Evolutionary conservation across 2,329 filamentous ascomycete genomes (phyloP).

Genomic region (Byssothecium circinans): DNA sequence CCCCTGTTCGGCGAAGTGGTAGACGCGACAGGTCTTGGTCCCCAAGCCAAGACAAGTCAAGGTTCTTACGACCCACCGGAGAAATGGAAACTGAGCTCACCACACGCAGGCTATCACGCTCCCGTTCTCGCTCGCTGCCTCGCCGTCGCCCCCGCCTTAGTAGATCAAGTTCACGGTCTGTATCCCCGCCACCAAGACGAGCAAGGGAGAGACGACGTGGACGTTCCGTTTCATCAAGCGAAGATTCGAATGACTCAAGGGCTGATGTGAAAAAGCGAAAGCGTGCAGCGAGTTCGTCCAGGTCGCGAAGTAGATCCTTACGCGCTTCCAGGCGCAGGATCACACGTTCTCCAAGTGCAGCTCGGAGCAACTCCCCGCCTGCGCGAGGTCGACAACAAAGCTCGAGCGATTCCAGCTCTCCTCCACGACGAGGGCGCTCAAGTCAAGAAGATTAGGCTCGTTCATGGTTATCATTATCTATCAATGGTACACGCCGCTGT

Average conservation of each 20-base stretch:
- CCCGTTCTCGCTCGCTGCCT: slow-evolving; percentile 30
- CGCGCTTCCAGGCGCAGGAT: slow-evolving; percentile 3
- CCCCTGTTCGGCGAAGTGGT: slow-evolving; percentile 17
- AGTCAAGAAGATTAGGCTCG: no score
- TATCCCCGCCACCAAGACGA: slow-evolving; percentile 42
- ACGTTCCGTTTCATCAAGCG: slow-evolving; percentile 49
- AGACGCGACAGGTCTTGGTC: slow-evolving; percentile 28
- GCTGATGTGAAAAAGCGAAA: slow-evolving; percentile 56
- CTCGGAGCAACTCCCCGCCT: no score
- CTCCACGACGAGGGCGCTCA: no score
- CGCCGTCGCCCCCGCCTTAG: slow-evolving; percentile 38
- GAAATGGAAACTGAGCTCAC: slow-evolving; percentile 57
- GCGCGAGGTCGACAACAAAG: no score
- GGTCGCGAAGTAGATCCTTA: slow-evolving; percentile 26
- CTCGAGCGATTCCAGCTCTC: no score
- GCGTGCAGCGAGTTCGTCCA: slow-evolving; percentile 46
- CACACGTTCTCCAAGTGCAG: neutral
- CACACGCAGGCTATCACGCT: slow-evolving; percentile 43
- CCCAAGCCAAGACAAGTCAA: slow-evolving; percentile 34
- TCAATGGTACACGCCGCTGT: no score
- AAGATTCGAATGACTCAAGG: slow-evolving; percentile 47
- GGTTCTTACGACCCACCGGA: slow-evolving; percentile 50
- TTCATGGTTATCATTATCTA: no score
- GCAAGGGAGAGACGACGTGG: slow-evolving; percentile 46
- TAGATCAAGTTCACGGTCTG: slow-evolving; percentile 43